phyloP scores from a whole-genome alignment of 2,329 filamentous ascomycete species.

The Pseudopyrenochaeta lycopersici region DNA sequence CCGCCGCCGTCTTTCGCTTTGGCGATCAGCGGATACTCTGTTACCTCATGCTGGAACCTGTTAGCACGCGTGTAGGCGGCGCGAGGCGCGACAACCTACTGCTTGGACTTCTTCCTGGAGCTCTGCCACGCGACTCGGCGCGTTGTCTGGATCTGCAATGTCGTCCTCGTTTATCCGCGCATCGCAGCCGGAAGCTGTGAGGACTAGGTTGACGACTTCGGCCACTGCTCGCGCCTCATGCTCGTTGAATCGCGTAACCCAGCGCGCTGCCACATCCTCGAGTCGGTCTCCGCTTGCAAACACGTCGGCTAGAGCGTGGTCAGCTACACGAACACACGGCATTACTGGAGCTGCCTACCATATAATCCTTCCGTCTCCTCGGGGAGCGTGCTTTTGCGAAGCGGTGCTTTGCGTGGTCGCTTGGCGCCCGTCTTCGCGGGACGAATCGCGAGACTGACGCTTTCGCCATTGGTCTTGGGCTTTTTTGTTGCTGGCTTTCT shows the following conservation, averaged over 20 bases:
- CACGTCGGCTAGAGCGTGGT: conserved; percentile 61
- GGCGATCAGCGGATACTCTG: conserved; percentile 91
- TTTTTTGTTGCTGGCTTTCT: conserved; percentile 60
- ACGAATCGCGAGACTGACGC: conserved; percentile 63
- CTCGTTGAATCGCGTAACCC: conserved; percentile 65
- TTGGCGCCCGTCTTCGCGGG: conserved; percentile 53
- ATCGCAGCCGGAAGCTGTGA: conserved; percentile 79
- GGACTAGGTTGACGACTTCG: conserved; percentile 69
- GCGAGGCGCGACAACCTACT: conserved; percentile 57
- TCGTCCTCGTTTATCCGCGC: conserved; percentile 81
- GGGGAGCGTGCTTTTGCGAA: conserved; percentile 61
- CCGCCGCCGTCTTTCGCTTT: conserved; percentile 79
- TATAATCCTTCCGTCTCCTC: conserved; percentile 65
- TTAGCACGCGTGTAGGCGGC: conserved; percentile 14
- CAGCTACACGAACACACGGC: conserved; percentile 21
- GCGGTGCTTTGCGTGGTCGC: conserved; percentile 58
- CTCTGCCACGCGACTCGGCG: conserved; percentile 78
- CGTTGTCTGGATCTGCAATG: conserved; percentile 89
- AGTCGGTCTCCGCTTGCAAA: conserved; percentile 64
- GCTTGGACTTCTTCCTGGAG: conserved; percentile 89
- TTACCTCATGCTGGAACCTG: conserved; percentile 70
- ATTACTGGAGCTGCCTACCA: conserved; percentile 48
- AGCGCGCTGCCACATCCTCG: conserved; percentile 66
- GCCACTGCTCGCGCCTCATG: conserved; percentile 64
- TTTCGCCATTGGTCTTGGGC: conserved; percentile 63